Conservation (phyloP, 108 stramenopile genomes). For the Skeletonema grethae region DNA sequence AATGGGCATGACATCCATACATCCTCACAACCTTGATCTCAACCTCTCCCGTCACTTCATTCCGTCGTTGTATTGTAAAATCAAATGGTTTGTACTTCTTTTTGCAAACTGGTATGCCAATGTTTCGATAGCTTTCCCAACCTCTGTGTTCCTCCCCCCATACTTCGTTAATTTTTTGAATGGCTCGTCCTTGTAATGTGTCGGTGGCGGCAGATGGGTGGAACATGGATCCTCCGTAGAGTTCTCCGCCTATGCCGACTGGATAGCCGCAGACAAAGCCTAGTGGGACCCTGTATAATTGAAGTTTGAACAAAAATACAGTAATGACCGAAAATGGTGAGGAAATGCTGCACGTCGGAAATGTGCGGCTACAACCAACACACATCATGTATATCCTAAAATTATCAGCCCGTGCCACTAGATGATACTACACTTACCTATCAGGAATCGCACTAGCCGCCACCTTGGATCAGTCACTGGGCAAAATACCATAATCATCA, state of each 20-base stretch:
- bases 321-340: not conserved
- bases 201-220: slow-evolving; percentile 75
- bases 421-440: slow-evolving; percentile 71
- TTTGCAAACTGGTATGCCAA: slow-evolving; percentile 88
- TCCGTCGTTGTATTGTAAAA: slow-evolving; percentile 41
- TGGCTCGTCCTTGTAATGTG: slow-evolving; percentile 80
- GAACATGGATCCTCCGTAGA: slow-evolving; percentile 89
- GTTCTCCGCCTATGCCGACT: slow-evolving; percentile 65
- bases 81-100: slow-evolving; percentile 88
- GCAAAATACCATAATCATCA: slow-evolving; percentile 85
- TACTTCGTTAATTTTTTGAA: slow-evolving; percentile 74
- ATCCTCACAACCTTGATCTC: slow-evolving; percentile 71
- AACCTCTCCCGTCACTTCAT: slow-evolving; percentile 16
- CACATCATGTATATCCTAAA: not conserved
- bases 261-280: slow-evolving; percentile 91
- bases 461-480: slow-evolving; percentile 80
- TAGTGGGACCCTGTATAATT: slow-evolving; percentile 74
- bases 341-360: not conserved
- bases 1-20: slow-evolving; percentile 82
- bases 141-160: slow-evolving; percentile 65
- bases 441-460: slow-evolving; percentile 82
- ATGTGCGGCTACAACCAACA: not conserved
- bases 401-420: not conserved
- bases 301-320: not conserved
- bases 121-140: slow-evolving; percentile 66